Conservation (phyloP, 768 basidiomycete species). For the Boletus rubescentipes region DNA sequence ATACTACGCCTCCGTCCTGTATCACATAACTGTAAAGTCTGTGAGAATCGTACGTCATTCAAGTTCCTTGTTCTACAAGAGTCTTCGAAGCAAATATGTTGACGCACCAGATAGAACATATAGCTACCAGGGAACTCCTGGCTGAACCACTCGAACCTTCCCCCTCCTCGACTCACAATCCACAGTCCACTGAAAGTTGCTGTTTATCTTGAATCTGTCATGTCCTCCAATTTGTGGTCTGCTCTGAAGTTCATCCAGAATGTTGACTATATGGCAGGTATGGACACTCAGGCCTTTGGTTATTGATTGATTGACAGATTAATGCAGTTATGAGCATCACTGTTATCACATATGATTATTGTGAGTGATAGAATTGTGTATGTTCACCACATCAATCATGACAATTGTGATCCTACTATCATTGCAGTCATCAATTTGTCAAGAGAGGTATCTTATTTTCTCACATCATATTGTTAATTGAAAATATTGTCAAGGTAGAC, state of each 20-base stretch:
- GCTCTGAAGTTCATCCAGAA: not conserved
- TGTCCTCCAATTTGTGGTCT: not conserved
- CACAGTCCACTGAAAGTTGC: too few relatives aligned
- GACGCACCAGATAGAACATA: not conserved
- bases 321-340: not conserved
- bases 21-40: not conserved
- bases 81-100: too few relatives aligned
- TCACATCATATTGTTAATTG: not conserved
- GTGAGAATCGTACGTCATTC: not conserved
- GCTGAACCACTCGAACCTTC: not conserved
- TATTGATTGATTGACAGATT: not conserved
- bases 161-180: not conserved
- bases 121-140: not conserved
- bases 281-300: not conserved
- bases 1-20: not conserved
- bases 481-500: not conserved
- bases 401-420: not conserved
- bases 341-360: not conserved
- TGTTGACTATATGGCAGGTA: not conserved
- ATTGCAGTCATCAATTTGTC: constrained; percentile 1
- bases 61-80: not conserved
- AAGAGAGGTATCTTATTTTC: not conserved
- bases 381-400: not conserved
- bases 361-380: not conserved
- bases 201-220: not conserved